Conservation (phyloP, 768 basidiomycete species). For the Rhodotorula diobovata region DNA sequence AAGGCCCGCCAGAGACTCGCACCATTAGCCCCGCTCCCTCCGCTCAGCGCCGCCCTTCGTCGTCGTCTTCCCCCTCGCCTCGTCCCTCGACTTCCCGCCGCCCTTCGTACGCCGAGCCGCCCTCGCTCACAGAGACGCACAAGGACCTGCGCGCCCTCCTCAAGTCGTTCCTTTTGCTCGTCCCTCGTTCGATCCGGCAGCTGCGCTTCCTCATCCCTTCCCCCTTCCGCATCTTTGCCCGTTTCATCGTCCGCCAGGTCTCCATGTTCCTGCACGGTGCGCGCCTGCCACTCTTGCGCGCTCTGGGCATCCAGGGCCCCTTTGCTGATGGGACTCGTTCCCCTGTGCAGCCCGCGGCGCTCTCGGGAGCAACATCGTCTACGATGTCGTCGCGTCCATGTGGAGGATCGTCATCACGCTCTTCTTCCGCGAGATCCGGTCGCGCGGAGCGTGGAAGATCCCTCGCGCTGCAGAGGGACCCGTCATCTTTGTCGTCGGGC, state of each 20-base stretch:
- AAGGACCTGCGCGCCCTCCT: conserved; percentile 39
- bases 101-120: not conserved
- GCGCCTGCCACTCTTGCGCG: too few species aligned
- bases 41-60: not conserved
- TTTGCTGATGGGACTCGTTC: too few species aligned
- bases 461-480: conserved; percentile 68
- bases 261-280: conserved; percentile 40
- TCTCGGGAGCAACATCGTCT: conserved; percentile 48
- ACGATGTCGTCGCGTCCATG: conserved; percentile 74
- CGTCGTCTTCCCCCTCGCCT: not conserved
- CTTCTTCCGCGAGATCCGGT: conserved; percentile 93
- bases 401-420: conserved; percentile 82
- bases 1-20: not conserved
- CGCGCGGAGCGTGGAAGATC: conserved; percentile 89
- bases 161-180: conserved; percentile 36
- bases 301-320: too few species aligned
- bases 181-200: conserved; percentile 34
- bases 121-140: conserved; percentile 29
- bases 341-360: too few species aligned
- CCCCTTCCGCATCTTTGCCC: conserved; percentile 15
- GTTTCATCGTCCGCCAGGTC: conserved; percentile 28
- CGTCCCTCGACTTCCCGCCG: not conserved
- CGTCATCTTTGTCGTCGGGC: conserved; percentile 86
- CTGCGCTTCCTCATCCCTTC: conserved; percentile 33
- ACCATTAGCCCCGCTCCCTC: not conserved